Percentiles rank a stretch among this genome's conserved stretches.
phyloP scores from a whole-genome alignment of 2,329 filamentous ascomycete species.

The Bipolaris gigantea region DNA sequence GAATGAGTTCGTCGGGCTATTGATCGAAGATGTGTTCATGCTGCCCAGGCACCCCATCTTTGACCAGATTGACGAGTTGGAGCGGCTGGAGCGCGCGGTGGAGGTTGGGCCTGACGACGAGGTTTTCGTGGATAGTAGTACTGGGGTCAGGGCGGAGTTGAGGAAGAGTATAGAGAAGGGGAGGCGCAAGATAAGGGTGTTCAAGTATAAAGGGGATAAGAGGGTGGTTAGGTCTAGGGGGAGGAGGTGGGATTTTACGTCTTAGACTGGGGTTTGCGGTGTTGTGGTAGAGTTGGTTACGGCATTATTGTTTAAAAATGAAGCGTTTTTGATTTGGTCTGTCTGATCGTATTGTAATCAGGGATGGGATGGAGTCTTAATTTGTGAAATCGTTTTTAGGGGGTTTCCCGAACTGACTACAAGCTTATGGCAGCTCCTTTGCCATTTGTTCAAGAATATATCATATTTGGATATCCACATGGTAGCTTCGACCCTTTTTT shows the following conservation, averaged over 20 bases:
- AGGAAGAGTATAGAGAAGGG: slow-evolving; percentile 76
- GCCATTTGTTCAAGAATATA: no score
- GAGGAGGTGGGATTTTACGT: neutral
- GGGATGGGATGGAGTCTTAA: no score
- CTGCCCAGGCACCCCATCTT: neutral
- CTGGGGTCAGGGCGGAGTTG: slow-evolving; percentile 67
- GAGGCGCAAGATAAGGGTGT: neutral
- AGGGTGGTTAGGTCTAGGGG: neutral
- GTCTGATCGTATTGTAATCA: no score
- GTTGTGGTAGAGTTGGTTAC: neutral
- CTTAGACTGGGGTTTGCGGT: neutral
- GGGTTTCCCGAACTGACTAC: no score
- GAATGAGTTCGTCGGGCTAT: neutral
- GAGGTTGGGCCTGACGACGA: neutral
- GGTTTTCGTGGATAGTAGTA: slow-evolving; percentile 58
- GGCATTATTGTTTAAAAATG: no score
- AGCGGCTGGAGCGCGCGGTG: neutral
- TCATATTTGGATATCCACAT: neutral
- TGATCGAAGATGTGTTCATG: neutral
- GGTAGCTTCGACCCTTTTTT: neutral
- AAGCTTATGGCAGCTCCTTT: no score
- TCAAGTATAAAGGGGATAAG: neutral
- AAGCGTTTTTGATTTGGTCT: neutral
- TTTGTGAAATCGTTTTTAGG: no score
- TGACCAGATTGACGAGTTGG: slow-evolving; percentile 46